These are phyloP conservation scores for Didymella pinodella DNA, from an alignment of 2,329 filamentous ascomycete genomes.

Conservation along the genomic window DNA sequence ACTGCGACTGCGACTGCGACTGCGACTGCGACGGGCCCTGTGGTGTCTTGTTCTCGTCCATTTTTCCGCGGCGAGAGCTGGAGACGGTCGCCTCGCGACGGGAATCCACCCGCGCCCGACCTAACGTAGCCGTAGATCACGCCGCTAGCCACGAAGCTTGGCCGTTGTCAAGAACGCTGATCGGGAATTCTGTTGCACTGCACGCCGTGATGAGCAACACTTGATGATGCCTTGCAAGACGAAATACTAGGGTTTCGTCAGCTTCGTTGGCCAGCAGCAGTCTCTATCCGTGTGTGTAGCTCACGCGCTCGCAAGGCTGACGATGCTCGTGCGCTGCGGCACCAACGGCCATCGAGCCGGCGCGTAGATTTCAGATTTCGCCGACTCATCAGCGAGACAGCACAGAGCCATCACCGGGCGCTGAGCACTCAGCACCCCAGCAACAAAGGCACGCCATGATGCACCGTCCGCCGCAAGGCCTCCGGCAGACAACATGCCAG, in stretches of 20 bases:
- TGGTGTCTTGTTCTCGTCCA: slow-evolving; percentile 37
- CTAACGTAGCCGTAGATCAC: slow-evolving; percentile 13
- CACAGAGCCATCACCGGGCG: slow-evolving; percentile 18
- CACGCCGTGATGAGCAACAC: not conserved
- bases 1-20: slow-evolving; percentile 24
- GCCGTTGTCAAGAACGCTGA: slow-evolving; percentile 4
- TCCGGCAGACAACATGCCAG: not conserved
- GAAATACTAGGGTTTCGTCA: not conserved
- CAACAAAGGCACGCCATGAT: not conserved
- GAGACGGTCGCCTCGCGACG: slow-evolving; percentile 23
- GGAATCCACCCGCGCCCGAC: not conserved
- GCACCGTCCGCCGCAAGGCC: not conserved
- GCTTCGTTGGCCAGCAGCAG: not conserved
- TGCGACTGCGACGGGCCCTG: slow-evolving; percentile 32
- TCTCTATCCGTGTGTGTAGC: not conserved
- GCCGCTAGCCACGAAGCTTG: slow-evolving; percentile 20
- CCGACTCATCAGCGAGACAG: slow-evolving; percentile 20
- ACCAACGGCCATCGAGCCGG: slow-evolving; percentile 4
- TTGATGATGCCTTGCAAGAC: not conserved
- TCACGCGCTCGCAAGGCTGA: not conserved
- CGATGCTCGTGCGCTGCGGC: slow-evolving; percentile 17
- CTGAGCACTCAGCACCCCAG: not conserved
- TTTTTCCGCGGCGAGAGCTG: slow-evolving; percentile 28
- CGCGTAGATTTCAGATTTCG: not conserved
- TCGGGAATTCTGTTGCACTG: not conserved